Percentiles rank a stretch among this genome's conserved stretches.
Conservation (phyloP, 2,329 filamentous ascomycete species). For the Fusarium subtropicale region DNA sequence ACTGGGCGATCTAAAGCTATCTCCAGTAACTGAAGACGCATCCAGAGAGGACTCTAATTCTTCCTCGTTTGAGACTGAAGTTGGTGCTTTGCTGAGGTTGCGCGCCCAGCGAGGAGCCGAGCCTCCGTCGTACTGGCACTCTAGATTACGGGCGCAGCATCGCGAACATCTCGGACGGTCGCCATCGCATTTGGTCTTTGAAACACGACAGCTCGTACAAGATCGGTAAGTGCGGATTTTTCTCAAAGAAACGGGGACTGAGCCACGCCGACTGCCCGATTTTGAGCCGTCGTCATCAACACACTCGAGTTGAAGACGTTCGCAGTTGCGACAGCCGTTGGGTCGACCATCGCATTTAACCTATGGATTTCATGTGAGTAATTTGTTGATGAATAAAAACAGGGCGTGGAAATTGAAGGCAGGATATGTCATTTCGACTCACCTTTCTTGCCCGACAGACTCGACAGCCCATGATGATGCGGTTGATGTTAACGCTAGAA, state of each 20-base stretch:
- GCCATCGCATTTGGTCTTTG: slow-evolving; percentile 58
- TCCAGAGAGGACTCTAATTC: slow-evolving; percentile 36
- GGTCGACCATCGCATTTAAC: slow-evolving; percentile 58
- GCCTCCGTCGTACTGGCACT: slow-evolving; percentile 56
- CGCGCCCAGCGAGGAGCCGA: slow-evolving; percentile 54
- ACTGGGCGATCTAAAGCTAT: slow-evolving; percentile 41
- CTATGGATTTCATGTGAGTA: slow-evolving; percentile 44
- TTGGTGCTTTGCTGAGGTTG: slow-evolving; percentile 47
- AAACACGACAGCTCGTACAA: slow-evolving; percentile 55
- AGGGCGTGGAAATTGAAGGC: neutral
- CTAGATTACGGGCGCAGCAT: slow-evolving; percentile 50
- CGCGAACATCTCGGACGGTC: slow-evolving; percentile 55
- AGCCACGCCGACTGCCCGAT: slow-evolving; percentile 36
- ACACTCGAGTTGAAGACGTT: slow-evolving; percentile 57
- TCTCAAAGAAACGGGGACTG: slow-evolving; percentile 49
- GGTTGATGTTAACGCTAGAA: slow-evolving; percentile 34
- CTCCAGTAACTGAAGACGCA: slow-evolving; percentile 34
- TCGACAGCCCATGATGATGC: slow-evolving; percentile 54
- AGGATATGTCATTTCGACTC: slow-evolving; percentile 18
- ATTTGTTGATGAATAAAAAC: neutral
- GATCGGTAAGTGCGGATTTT: slow-evolving; percentile 58
- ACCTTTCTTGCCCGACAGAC: slow-evolving; percentile 57
- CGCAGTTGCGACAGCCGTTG: slow-evolving; percentile 57
- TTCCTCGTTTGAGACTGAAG: slow-evolving; percentile 42
- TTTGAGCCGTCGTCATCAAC: slow-evolving; percentile 52